phyloP scores from a whole-genome alignment of 257 asterid genomes.

The Fraxinus pennsylvanica region DNA sequence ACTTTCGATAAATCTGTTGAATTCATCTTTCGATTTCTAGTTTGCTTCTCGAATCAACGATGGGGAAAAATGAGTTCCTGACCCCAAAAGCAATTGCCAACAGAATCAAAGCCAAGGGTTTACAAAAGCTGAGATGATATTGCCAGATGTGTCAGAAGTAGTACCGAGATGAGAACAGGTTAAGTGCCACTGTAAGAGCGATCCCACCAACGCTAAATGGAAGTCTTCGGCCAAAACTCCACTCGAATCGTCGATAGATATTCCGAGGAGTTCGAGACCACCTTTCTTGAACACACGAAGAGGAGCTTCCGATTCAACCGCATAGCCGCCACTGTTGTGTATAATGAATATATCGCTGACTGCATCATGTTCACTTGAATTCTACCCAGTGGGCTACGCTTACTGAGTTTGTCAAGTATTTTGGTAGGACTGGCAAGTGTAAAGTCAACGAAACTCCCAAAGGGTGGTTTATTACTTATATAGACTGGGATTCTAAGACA shows the following conservation, averaged over 20 bases:
- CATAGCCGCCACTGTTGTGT: constrained; percentile 90
- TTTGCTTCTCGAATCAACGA: constrained; percentile 6
- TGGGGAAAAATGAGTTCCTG: constrained; percentile 87
- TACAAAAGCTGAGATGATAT: constrained; percentile 88
- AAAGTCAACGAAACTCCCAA: constrained; percentile 90
- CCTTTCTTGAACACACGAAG: constrained; percentile 83
- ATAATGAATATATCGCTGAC: constrained; percentile 83
- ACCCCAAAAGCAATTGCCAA: constrained; percentile 95
- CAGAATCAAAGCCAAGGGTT: constrained; percentile 75
- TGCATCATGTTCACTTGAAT: constrained; percentile 84
- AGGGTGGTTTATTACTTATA: constrained; percentile 97
- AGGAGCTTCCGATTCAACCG: constrained; percentile 89
- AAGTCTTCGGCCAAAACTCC: too few species aligned
- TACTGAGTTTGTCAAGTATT: constrained; percentile 80
- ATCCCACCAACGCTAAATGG: too few species aligned
- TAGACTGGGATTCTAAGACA: constrained; percentile 85
- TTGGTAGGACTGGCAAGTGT: constrained; percentile 79
- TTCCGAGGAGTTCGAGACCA: too few species aligned
- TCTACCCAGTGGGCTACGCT: constrained; percentile 89
- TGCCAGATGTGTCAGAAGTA: constrained; percentile 96
- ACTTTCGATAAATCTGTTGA: too few species aligned
- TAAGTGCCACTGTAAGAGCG: constrained; percentile 46
- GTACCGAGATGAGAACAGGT: constrained; percentile 94
- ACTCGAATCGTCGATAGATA: too few species aligned
- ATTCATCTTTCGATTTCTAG: too few species aligned